phyloP scores from a whole-genome alignment of 2,329 filamentous ascomycete species.

The Fusarium sp. region DNA sequence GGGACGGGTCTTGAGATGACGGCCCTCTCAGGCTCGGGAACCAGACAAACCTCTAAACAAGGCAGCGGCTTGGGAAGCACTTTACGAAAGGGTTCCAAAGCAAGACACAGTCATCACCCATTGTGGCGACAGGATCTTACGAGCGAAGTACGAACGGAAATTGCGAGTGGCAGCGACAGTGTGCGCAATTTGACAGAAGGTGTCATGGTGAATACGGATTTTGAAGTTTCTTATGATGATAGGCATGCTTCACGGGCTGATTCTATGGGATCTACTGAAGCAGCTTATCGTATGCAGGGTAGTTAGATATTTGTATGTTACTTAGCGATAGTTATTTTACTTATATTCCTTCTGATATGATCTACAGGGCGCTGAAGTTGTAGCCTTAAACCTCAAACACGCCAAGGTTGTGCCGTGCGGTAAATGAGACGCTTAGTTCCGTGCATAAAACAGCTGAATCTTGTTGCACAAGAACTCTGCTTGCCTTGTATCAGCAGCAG shows the following conservation, averaged over 20 bases:
- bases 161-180: conserved; percentile 38
- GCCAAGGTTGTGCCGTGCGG: background rate
- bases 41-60: conserved; percentile 18
- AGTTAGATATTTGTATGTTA: background rate
- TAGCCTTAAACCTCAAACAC: background rate
- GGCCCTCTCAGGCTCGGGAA: conserved; percentile 11
- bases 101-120: conserved; percentile 3
- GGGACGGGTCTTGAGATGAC: conserved; percentile 39
- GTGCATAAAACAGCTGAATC: background rate
- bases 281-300: conserved; percentile 28
- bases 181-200: conserved; percentile 43
- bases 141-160: conserved; percentile 11
- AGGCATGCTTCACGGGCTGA: conserved; percentile 28
- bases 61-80: conserved; percentile 1
- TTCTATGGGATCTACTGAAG: conserved; percentile 38
- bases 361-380: background rate
- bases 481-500: too few species aligned
- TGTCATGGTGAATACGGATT: conserved; percentile 40
- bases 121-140: conserved; percentile 32
- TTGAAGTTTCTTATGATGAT: conserved; percentile 44
- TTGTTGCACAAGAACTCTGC: background rate
- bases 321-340: background rate
- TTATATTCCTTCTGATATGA: background rate
- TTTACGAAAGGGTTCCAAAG: conserved; percentile 9
- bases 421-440: background rate